Evolutionary conservation across 2,329 filamentous ascomycete genomes (phyloP), one percentile per base, ranked within the genome.

Genomic region (Aureobasidium sp.): DNA sequence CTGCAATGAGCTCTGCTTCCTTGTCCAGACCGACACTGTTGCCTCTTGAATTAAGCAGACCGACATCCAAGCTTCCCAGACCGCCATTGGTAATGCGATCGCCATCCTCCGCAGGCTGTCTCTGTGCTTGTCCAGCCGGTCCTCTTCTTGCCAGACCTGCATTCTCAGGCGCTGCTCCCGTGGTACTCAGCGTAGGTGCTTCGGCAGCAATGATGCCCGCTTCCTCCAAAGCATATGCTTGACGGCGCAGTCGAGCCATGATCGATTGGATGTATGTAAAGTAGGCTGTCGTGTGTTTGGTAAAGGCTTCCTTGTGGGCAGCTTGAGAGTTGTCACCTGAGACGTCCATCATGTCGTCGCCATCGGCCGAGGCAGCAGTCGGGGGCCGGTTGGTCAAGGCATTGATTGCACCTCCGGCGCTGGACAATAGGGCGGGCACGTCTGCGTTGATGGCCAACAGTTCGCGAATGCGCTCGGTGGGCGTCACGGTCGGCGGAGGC

Each of bases 31-130:
- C 90, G 25, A 95, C 89, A 65, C 87, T 87, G 66, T 89, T 88
- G 64, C 89, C 90, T 62, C 90, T 83, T 69, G 90, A 92, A 72
- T 97, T 97, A 68, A 97, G 76, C 84, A 89, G 93, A 36, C 92
- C 92, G 15, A 95, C 87, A 71, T 97, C 92, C 59, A 97, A 79
- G 77, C 75, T 72, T 8, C 79, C 79, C 48, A 81, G 67, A 8
- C 79, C 79, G 14, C 76, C 77, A 66, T 80, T 80, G 58, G 71
- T 77, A 55, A 74, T 66, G 6, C 67, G 66, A 34, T 71, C 69
- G 15, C 64, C 65, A 44, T 68, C 67, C 56, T 64, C 56, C 25
- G 57, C 64, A 62, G 63, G 58, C 39, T 57, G 49, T 45, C 39
- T 61, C 42, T 47, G 45, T 59, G 61, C 22, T 57, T 52, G 34